These are phyloP conservation scores for Talaromyces sp. DNA, from an alignment of 2,329 filamentous ascomycete species.

Conservation along the genomic window DNA sequence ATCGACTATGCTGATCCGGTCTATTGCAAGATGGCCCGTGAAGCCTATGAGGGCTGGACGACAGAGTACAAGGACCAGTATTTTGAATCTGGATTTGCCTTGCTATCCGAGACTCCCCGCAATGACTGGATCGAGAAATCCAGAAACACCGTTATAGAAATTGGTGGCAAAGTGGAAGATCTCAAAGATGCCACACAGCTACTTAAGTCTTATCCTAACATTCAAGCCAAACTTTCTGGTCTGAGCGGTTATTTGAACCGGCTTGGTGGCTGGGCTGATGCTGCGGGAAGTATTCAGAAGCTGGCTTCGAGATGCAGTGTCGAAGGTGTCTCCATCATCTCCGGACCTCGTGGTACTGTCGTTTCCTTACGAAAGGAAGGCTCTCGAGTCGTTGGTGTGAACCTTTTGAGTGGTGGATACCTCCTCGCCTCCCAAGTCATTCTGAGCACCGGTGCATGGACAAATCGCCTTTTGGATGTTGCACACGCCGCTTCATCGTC, in stretches of 20 bases:
- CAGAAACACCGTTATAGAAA: slow-evolving; percentile 38
- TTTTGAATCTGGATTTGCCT: slow-evolving; percentile 32
- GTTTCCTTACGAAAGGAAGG: slow-evolving; percentile 30
- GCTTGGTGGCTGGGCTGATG: slow-evolving; percentile 78
- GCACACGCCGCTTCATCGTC: slow-evolving; percentile 73
- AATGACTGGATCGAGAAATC: slow-evolving; percentile 32
- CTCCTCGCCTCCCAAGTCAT: slow-evolving; percentile 71
- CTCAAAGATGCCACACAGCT: slow-evolving; percentile 40
- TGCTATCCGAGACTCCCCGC: slow-evolving; percentile 28
- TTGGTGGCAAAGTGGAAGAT: slow-evolving; percentile 42
- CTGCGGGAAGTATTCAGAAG: slow-evolving; percentile 57
- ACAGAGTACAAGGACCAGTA: slow-evolving; percentile 41
- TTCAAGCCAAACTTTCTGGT: slow-evolving; percentile 61
- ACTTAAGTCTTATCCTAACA: slow-evolving; percentile 27
- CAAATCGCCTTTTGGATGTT: slow-evolving; percentile 71
- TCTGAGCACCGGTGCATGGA: slow-evolving; percentile 83
- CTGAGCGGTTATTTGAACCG: slow-evolving; percentile 66
- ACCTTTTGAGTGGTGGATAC: slow-evolving; percentile 50
- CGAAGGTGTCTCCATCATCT: slow-evolving; percentile 49
- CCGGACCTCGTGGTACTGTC: slow-evolving; percentile 36
- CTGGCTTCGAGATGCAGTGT: slow-evolving; percentile 28
- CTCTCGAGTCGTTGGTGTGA: slow-evolving; percentile 58
- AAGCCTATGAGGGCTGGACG: slow-evolving; percentile 69
- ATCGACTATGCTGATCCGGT: slow-evolving; percentile 76
- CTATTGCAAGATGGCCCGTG: slow-evolving; percentile 71